A percentile compares a stretch with the other conserved stretches of the same genome.
Conservation (phyloP, 495 filamentous ascomycete genomes). For the Annulohypoxylon bovei region DNA sequence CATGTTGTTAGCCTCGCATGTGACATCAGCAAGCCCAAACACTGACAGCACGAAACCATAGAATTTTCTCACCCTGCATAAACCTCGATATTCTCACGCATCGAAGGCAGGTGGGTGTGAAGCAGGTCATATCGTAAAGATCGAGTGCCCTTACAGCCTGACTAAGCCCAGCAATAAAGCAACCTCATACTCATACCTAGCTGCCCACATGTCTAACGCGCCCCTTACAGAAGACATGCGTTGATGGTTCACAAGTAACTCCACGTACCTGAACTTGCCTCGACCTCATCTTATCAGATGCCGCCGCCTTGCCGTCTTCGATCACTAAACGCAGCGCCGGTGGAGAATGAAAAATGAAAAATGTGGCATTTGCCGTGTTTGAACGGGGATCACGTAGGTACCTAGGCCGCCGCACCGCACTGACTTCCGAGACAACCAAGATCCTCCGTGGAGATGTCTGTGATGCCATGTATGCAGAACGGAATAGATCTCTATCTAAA, state of each 20-base stretch:
- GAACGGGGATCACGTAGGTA: too few species aligned
- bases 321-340: not conserved
- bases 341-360: not conserved
- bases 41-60: not conserved
- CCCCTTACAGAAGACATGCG: not conserved
- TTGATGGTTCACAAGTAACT: not conserved
- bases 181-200: slow-evolving; percentile 5
- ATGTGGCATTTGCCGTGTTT: not conserved
- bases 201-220: not conserved
- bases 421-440: slow-evolving; percentile 3
- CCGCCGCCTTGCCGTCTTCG: not conserved
- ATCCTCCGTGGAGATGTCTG: not conserved
- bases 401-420: not conserved
- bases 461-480: not conserved
- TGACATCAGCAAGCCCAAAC: not conserved
- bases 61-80: not conserved
- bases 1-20: not conserved
- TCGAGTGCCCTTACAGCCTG: not conserved
- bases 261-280: not conserved
- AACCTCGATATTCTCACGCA: not conserved
- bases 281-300: not conserved
- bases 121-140: not conserved
- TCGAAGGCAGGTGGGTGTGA: not conserved
- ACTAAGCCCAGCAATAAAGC: not conserved
- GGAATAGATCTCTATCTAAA: not conserved